Evolutionary conservation across 78 protist species (phyloP), one percentile per base, ranked within the genome.

Genomic region (Planoprotostelium fungivorum): DNA sequence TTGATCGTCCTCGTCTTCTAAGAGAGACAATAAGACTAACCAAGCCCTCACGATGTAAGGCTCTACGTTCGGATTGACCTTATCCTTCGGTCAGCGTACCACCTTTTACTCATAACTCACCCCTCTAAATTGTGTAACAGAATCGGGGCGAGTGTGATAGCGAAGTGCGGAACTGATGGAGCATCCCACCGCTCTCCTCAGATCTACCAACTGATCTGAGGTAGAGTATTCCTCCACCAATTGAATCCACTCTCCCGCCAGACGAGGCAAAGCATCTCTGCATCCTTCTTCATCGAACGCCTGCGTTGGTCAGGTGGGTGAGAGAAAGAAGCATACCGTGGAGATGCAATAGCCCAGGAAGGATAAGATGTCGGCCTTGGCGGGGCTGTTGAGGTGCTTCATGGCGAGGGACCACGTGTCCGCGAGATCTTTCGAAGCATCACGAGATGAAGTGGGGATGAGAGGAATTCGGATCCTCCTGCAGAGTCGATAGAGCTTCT

Each of bases 401-500:
- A 51, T 5, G 16, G 73, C 73, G 73, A 5, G 73, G 73, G 5
- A 25, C 73, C 73, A 51, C 73, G 16, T 51, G 5, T 51, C 16
- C 31, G 73, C 5, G 16, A 51, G 5, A 25, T 51, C 73, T 25
- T 51, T 16, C 31, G 16, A 51, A 51, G 5, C 16, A 5, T 25
- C 31, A 51, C 73, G 5, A 16, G 73, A 51, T 51, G 5, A 5
- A 51, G 73, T 25, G 16, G 73, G 16, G 16, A 63, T 51, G 37
- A 88, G 35, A n/a, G 91, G 89, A 0, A 92, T 1, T 1, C 63
- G 51, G 23, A 92, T 0, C 23, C n/a, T 29, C 28, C 89, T 38
- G 29, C 87, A 83, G 1, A 92, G n/a, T 35, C 90, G 38, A 29
- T 63, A 38, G 16, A 87, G 38, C 34, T 89, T 85, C 90, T 88